Percentiles rank a stretch among this genome's conserved stretches.
phyloP scores from a whole-genome alignment of 495 filamentous ascomycete genomes.

The Evansstolkia leycettana region DNA sequence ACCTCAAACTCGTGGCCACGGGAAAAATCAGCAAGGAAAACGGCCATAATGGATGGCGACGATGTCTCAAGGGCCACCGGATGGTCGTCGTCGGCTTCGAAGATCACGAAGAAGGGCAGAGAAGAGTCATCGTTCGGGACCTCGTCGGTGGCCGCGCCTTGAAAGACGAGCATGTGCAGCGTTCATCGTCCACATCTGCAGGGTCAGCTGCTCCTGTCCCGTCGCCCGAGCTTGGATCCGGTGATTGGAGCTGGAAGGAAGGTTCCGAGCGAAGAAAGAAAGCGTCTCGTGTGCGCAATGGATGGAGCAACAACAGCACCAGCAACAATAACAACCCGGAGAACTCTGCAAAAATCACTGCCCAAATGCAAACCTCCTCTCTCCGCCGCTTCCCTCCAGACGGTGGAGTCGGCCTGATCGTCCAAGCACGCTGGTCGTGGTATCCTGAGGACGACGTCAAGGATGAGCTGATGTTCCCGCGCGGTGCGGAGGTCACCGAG shows the following conservation, averaged over 20 bases:
- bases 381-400: constrained; percentile 50
- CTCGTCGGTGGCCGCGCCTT: constrained; percentile 59
- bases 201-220: constrained; percentile 1
- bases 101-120: constrained; percentile 44
- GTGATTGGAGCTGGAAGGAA: constrained; percentile 41
- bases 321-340: constrained; percentile 5
- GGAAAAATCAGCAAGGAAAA: constrained; percentile 59
- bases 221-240: constrained; percentile 17
- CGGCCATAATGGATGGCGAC: constrained; percentile 66
- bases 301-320: constrained; percentile 1
- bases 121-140: constrained; percentile 47
- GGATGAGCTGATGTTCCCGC: constrained; percentile 76
- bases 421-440: constrained; percentile 59
- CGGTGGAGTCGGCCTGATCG: constrained; percentile 51
- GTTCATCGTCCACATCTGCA: constrained; percentile 5
- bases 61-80: constrained; percentile 66
- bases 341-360: constrained; percentile 4
- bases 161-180: constrained; percentile 35
- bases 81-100: constrained; percentile 72
- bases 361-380: no score
- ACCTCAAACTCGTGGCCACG: constrained; percentile 45
- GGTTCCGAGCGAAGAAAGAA: constrained; percentile 35
- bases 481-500: constrained; percentile 68
- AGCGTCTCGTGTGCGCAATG: constrained; percentile 25
- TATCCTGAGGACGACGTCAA: constrained; percentile 47